Conservation (phyloP, 108 stramenopile species). For the Aurantiochytrium sp. region DNA sequence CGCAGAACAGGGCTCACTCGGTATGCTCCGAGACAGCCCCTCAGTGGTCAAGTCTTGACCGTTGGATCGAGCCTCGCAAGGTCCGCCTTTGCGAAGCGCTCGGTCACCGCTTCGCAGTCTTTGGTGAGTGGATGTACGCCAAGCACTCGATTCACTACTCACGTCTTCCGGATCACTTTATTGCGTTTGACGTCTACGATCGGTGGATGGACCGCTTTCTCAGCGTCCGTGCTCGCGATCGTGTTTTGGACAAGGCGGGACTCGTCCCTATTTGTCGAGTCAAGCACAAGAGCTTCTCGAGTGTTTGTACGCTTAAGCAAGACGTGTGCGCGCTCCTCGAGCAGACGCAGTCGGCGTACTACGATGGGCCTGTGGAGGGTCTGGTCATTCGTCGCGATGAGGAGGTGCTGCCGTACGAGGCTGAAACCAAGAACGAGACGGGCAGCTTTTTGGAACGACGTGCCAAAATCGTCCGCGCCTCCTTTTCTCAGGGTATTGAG, state of each 20-base stretch:
- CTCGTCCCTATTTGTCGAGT: slow-evolving; percentile 21
- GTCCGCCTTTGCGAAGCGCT: slow-evolving; percentile 26
- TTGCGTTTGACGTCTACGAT: slow-evolving; percentile 55
- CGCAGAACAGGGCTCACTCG: slow-evolving; percentile 46
- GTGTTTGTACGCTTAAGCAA: not conserved
- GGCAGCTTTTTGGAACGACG: not conserved
- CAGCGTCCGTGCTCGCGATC: not conserved
- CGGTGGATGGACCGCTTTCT: slow-evolving; percentile 17
- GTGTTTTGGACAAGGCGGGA: not conserved
- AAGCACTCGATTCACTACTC: slow-evolving; percentile 44
- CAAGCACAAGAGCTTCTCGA: not conserved
- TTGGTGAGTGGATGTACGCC: slow-evolving; percentile 50
- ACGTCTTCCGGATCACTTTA: slow-evolving; percentile 38
- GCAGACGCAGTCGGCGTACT: slow-evolving; percentile 26
- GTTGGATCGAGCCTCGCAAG: slow-evolving; percentile 28
- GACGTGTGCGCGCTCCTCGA: not conserved
- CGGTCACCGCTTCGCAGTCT: slow-evolving; percentile 21
- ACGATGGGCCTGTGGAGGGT: slow-evolving; percentile 36
- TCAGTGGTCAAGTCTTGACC: not conserved
- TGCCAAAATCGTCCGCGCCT: slow-evolving; percentile 35
- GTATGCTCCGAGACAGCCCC: slow-evolving; percentile 20
- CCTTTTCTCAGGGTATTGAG: slow-evolving; percentile 29
- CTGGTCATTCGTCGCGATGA: slow-evolving; percentile 40
- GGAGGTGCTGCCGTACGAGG: no score
- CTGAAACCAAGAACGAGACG: no score